Percentiles rank a stretch among this genome's conserved stretches.
Conservation (phyloP, 2,329 filamentous ascomycete species). For the Coniochaeta sp. region DNA sequence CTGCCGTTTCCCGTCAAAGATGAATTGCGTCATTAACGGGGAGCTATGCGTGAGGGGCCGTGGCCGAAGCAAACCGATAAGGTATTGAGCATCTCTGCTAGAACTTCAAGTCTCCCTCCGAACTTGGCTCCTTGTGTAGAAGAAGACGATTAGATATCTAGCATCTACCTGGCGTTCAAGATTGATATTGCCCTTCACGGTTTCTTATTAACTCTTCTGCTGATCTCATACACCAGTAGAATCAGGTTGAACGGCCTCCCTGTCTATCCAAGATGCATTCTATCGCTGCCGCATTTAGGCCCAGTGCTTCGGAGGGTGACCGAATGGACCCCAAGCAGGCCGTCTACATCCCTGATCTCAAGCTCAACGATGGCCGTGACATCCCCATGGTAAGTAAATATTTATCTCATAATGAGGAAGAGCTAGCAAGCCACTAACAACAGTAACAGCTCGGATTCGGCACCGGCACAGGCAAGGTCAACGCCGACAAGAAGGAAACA, state of each 20-base stretch:
- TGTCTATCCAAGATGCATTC: conserved; percentile 31
- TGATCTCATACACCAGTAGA: no score
- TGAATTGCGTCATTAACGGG: neutral
- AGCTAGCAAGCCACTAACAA: neutral
- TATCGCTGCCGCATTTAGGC: conserved; percentile 28
- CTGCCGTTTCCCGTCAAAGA: no score
- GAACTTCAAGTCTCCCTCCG: no score
- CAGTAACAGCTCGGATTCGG: conserved; percentile 49
- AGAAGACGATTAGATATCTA: no score
- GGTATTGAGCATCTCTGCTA: no score
- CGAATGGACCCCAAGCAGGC: conserved; percentile 29
- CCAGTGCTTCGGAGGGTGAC: conserved; percentile 27
- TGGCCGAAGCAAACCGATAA: neutral
- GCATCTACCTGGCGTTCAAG: no score
- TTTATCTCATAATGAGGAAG: neutral
- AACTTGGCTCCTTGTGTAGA: neutral
- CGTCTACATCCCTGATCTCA: conserved; percentile 47
- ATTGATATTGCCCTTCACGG: no score
- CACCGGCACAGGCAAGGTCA: conserved; percentile 54
- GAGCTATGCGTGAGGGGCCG: neutral
- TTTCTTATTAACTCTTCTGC: no score
- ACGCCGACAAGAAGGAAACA: conserved; percentile 38
- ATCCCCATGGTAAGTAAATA: conserved; percentile 56
- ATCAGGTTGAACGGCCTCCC: no score
- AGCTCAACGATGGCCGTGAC: conserved; percentile 66